Base-by-base conservation (phyloP, 768 basidiomycete species). In the Leccinellum rugosiceps region DNA sequence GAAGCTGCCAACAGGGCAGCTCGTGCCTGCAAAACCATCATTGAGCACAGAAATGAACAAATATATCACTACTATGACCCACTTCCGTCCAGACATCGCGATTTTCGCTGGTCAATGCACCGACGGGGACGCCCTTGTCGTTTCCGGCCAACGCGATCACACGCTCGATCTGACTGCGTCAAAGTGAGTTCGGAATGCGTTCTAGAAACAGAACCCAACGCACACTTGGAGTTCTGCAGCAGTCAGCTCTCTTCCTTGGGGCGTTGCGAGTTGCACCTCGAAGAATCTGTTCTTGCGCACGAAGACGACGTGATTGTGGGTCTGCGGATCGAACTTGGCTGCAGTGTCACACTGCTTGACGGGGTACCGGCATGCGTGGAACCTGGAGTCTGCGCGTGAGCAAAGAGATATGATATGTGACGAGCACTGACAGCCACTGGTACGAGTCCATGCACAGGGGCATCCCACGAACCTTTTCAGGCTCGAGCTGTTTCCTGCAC, bases 381-480 rank as follows among this genome's bases (percentile, higher is more conserved):
- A 99, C 25, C 88, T 90, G 60, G 41, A 26, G 28, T 1, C 43
- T 23, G 44, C 46, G 9, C 25, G 0, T 25, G 19, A 19, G 41
- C 41, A 25, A 15, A 25, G 17, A 14, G 6, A 4, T 26, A n/a
- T 15, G 15, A 44, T 13, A 44, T 14, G 13, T 8, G 14, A 47
- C 48, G 30, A 31, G 19, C 6, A 31, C 30, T 49, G 28, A 49
- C 48, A 98, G 80, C 88, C 94, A 96, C 71, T 94, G 87, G 82
- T 96, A 97, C n/a, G 92, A 92, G 0, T 78, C 78, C 92, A 96
- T 97, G 73, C 89, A 88, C 8, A 98, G 78, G 2, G 97, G 94
- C 15, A 77, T 77, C 23, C 83, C 86, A 55, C 83, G 81, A 23
- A 88, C 81, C 72, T 84, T 94, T 66, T 99, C 96, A 1, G 96